Evolutionary conservation across 2,329 filamentous ascomycete species (phyloP).

Genomic region (Fusarium phyllophilum): DNA sequence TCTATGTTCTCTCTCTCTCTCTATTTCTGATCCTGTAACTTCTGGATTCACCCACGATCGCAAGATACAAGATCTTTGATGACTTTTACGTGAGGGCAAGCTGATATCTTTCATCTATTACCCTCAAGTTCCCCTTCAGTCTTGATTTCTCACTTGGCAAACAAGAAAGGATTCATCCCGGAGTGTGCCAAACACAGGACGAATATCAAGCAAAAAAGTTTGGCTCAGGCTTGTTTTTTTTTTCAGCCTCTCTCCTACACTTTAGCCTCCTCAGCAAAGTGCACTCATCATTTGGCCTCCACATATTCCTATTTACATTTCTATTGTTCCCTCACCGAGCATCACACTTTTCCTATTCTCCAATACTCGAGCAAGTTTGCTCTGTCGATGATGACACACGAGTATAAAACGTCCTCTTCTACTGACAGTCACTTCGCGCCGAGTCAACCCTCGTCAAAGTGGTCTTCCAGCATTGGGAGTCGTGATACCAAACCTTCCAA

Average conservation of each 20-base stretch:
- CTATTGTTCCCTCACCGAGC: neutral
- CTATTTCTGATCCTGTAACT: neutral
- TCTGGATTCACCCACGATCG: neutral
- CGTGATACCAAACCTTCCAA: conserved; percentile 21
- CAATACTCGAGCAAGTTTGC: neutral
- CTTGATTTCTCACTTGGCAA: conserved; percentile 24
- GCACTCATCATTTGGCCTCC: neutral
- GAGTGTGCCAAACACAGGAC: neutral
- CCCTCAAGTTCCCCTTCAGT: neutral
- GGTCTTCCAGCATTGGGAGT: conserved; percentile 32
- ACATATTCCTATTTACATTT: neutral
- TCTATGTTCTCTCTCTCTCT: neutral
- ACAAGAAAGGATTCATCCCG: neutral
- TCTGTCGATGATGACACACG: conserved; percentile 25
- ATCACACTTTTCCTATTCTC: neutral
- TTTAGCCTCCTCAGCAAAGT: neutral
- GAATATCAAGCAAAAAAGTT: neutral
- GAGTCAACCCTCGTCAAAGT: conserved; percentile 22
- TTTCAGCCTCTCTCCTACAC: conserved; percentile 14
- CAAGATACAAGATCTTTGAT: neutral
- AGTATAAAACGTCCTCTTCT: conserved; percentile 6
- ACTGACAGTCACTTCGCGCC: conserved; percentile 13
- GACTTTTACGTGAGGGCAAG: neutral
- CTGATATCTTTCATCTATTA: neutral
- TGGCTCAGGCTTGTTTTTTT: conserved; percentile 19